phyloP scores from a whole-genome alignment of 73 alveolate genomes.

The Symbiodinium natans region DNA sequence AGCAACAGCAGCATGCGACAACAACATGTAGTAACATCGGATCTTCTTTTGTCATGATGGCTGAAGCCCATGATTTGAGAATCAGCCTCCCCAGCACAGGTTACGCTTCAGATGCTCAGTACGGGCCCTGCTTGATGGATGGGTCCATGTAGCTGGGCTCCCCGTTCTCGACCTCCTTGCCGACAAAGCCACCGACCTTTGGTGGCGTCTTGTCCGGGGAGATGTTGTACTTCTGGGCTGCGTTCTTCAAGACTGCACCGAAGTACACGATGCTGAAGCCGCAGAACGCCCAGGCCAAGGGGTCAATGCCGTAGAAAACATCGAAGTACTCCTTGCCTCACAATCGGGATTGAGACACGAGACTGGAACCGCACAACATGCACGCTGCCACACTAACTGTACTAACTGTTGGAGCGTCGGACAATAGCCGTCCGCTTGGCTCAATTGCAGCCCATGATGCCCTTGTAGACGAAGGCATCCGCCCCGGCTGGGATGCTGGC shows the following conservation, averaged over 20 bases:
- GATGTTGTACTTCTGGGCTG: slow-evolving; percentile 67
- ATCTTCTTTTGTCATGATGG: background rate
- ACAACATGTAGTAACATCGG: too few species aligned
- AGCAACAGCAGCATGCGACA: too few species aligned
- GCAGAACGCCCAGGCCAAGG: slow-evolving; percentile 75
- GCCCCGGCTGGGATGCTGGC: slow-evolving; percentile 54
- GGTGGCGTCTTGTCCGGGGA: background rate
- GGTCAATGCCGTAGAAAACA: slow-evolving; percentile 78
- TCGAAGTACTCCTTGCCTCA: slow-evolving; percentile 91
- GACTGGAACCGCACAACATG: too few species aligned
- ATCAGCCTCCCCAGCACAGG: background rate
- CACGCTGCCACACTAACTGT: too few species aligned
- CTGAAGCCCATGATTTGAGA: background rate
- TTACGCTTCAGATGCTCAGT: background rate
- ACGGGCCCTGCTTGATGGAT: background rate
- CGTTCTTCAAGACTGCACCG: slow-evolving; percentile 76
- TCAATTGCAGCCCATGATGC: background rate
- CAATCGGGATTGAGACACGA: too few species aligned
- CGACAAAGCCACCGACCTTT: slow-evolving; percentile 60
- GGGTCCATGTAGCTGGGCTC: slow-evolving; percentile 3
- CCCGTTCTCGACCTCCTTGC: slow-evolving; percentile 28
- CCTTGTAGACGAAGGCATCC: slow-evolving; percentile 84
- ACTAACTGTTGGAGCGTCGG: too few species aligned
- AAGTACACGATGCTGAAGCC: slow-evolving; percentile 58
- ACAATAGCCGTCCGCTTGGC: background rate